Percentiles rank a stretch among this genome's conserved stretches.
Conservation (phyloP, 106 monocot species). For the Xerophyta viscosa region DNA sequence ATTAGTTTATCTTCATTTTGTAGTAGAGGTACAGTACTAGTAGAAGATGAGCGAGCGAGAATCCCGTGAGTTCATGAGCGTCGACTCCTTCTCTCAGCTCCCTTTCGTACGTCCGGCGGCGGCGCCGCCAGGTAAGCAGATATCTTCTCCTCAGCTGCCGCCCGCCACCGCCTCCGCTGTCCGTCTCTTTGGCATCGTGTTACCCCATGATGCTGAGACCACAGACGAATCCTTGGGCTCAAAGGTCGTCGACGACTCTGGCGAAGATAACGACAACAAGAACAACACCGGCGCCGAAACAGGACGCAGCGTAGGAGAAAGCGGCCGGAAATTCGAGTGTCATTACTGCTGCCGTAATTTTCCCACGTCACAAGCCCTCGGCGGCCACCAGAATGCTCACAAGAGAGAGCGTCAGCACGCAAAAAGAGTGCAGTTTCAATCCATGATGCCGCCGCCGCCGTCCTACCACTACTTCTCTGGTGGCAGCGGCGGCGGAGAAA, state of each 20-base stretch:
- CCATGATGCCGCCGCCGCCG: conserved; percentile 32
- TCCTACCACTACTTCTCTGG: conserved; percentile 23
- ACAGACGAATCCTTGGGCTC: too few species aligned
- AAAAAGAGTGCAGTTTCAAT: conserved; percentile 69
- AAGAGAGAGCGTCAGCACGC: conserved; percentile 82
- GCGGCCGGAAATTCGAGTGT: conserved; percentile 75
- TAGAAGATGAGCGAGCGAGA: conserved; percentile 50
- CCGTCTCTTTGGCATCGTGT: conserved; percentile 45
- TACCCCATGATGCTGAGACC: conserved; percentile 11
- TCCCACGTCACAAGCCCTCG: conserved; percentile 93
- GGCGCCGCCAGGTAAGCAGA: conserved; percentile 1
- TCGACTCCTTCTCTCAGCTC: conserved; percentile 48
- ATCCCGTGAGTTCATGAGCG: conserved; percentile 34
- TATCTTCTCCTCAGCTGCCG: background rate
- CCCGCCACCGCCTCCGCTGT: conserved; percentile 5
- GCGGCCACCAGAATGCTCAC: conserved; percentile 83
- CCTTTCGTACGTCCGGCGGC: conserved; percentile 34
- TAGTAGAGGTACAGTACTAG: too few species aligned
- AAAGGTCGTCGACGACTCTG: too few species aligned
- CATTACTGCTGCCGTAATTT: conserved; percentile 94
- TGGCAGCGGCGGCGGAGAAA: background rate
- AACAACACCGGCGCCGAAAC: background rate
- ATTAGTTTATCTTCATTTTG: too few species aligned
- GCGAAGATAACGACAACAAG: background rate
- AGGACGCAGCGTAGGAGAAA: background rate